phyloP scores from a whole-genome alignment of 345 rosid genomes.

The Alliaria petiolata region DNA sequence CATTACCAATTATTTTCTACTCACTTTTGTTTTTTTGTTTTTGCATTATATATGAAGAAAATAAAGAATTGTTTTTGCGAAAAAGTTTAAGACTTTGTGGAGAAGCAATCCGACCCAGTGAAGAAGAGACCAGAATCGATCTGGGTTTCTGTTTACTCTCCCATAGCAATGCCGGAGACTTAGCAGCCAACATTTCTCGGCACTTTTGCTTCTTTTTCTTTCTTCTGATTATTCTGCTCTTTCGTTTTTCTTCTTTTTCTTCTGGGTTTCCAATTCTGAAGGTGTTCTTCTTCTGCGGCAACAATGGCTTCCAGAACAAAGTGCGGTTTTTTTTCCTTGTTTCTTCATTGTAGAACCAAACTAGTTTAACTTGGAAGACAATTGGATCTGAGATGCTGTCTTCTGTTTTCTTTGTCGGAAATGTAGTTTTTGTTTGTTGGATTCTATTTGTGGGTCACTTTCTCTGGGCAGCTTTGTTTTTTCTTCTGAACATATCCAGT shows the following conservation, averaged over 20 bases:
- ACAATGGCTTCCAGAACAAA: slow-evolving; percentile 32
- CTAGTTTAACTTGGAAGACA: slow-evolving; percentile 5
- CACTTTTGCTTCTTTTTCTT: neutral
- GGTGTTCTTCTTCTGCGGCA: slow-evolving; percentile 2
- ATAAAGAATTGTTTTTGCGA: neutral
- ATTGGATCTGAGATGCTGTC: slow-evolving; percentile 21
- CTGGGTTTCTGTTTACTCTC: slow-evolving; percentile 15
- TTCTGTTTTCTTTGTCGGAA: slow-evolving; percentile 19
- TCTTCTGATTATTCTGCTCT: neutral
- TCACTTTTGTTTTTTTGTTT: neutral
- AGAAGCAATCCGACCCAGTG: slow-evolving; percentile 29
- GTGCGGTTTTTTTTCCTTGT: neutral
- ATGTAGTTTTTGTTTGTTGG: neutral
- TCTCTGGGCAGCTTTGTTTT: slow-evolving; percentile 3
- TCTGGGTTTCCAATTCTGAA: neutral
- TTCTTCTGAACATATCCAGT: neutral
- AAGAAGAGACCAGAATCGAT: slow-evolving; percentile 26
- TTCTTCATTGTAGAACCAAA: neutral
- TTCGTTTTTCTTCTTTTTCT: too few relatives aligned
- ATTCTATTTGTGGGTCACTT: slow-evolving; percentile 12
- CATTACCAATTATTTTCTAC: slow-evolving; percentile 9
- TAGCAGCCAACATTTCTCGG: slow-evolving; percentile 13
- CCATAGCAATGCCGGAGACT: slow-evolving; percentile 6
- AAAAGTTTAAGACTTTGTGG: slow-evolving; percentile 29
- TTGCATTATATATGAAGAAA: neutral